Percentiles rank a stretch among this genome's conserved stretches.
Evolutionary conservation across 108 stramenopile genomes (phyloP).

Genomic region (Fragilaria crotonensis): DNA sequence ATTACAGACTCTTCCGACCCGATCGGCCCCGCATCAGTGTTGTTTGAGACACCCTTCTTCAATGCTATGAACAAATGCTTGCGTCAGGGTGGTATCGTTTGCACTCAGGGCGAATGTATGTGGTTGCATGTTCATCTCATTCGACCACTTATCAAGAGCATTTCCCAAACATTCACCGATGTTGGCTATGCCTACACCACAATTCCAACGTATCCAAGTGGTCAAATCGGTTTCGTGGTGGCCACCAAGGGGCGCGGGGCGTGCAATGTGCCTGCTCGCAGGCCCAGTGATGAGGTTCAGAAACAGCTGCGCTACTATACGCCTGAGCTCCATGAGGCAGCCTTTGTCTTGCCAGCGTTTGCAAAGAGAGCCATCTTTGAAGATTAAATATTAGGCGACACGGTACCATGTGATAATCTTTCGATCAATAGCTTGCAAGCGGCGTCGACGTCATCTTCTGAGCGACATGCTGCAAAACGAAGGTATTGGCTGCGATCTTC

Average conservation of each 20-base stretch:
- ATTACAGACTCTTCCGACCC: constrained; percentile 91
- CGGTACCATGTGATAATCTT: neutral
- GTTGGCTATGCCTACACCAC: constrained; percentile 98
- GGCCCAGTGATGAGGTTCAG: constrained; percentile 41
- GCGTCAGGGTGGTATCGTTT: constrained; percentile 88
- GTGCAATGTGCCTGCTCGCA: constrained; percentile 51
- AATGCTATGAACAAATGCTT: constrained; percentile 82
- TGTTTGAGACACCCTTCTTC: constrained; percentile 95
- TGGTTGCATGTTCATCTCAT: constrained; percentile 95
- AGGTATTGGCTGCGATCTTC: constrained; percentile 28
- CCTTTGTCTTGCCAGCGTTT: constrained; percentile 94
- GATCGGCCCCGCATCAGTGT: constrained; percentile 90
- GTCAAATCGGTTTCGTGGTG: constrained; percentile 97
- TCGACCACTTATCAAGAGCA: constrained; percentile 62
- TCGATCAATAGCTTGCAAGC: constrained; percentile 27
- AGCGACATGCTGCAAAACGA: constrained; percentile 66
- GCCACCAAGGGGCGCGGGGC: constrained; percentile 56
- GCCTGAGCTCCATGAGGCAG: constrained; percentile 80
- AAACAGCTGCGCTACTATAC: constrained; percentile 84
- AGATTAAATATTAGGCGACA: neutral
- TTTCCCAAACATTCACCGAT: constrained; percentile 55
- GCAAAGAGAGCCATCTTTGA: constrained; percentile 58
- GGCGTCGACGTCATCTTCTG: constrained; percentile 31
- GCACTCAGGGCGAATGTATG: constrained; percentile 97
- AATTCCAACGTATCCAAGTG: constrained; percentile 97